phyloP scores from a whole-genome alignment of 768 basidiomycete genomes.

The Tulasnella sp. region DNA sequence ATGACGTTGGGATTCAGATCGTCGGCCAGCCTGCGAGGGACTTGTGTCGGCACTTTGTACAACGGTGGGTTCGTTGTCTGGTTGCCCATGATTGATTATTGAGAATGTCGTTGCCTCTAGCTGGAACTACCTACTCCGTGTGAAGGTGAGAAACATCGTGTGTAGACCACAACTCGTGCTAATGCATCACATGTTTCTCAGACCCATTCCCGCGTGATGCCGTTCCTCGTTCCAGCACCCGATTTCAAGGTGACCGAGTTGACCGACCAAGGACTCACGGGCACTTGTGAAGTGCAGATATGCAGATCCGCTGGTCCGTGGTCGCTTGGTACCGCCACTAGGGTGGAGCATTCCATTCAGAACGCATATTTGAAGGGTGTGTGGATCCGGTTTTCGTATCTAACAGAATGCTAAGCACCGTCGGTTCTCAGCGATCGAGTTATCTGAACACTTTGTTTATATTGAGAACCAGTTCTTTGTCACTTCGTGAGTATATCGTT shows the following conservation, averaged over 20 bases:
- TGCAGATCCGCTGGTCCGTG: slow-evolving; percentile 91
- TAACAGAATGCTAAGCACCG: too few relatives aligned
- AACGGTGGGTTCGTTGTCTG: slow-evolving; percentile 42
- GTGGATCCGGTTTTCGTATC: neutral
- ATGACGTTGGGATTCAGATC: slow-evolving; percentile 91
- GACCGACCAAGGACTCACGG: slow-evolving; percentile 65
- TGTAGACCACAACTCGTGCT: neutral
- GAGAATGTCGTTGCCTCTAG: slow-evolving; percentile 29
- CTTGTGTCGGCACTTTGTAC: slow-evolving; percentile 85
- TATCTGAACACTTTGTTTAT: slow-evolving; percentile 95
- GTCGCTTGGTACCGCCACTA: slow-evolving; percentile 84
- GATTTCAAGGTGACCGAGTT: slow-evolving; percentile 81
- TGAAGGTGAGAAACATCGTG: slow-evolving; percentile 51
- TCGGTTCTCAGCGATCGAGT: slow-evolving; percentile 57
- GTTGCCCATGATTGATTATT: slow-evolving; percentile 7
- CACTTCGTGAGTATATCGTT: slow-evolving; percentile 47
- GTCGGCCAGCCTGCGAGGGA: slow-evolving; percentile 95
- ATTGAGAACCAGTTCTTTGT: slow-evolving; percentile 95
- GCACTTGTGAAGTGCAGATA: slow-evolving; percentile 95
- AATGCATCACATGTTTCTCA: slow-evolving; percentile 25
- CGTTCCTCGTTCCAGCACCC: slow-evolving; percentile 84
- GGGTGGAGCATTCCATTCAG: slow-evolving; percentile 84
- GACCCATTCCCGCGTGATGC: slow-evolving; percentile 89
- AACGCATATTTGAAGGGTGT: slow-evolving; percentile 84
- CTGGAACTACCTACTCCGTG: slow-evolving; percentile 89